A percentile compares a stretch with the other conserved stretches of the same genome.
These are phyloP conservation scores for Fonsecaea erecta DNA, from an alignment of 2,329 filamentous ascomycete genomes.

Conservation along the genomic window DNA sequence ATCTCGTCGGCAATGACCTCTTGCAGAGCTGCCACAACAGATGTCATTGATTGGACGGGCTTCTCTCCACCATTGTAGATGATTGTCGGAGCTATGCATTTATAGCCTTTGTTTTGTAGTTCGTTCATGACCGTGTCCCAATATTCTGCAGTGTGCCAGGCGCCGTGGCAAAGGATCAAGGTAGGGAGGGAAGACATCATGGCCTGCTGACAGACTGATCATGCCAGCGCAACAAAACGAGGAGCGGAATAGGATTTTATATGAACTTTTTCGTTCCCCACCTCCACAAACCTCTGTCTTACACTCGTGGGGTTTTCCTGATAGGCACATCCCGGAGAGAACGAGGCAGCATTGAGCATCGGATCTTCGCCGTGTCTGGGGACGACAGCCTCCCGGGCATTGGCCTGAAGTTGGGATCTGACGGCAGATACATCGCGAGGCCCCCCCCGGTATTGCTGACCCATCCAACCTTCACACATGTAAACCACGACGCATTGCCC, in stretches of 20 bases:
- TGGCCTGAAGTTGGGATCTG: neutral
- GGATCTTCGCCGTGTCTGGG: neutral
- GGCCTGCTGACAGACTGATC: neutral
- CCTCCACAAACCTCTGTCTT: neutral
- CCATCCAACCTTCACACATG: neutral
- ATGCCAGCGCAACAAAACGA: too few relatives aligned
- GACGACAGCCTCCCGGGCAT: neutral
- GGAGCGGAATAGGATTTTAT: neutral
- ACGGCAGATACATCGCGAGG: neutral
- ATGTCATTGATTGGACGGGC: constrained; percentile 13
- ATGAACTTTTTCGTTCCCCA: neutral
- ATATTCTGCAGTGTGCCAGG: constrained; percentile 25
- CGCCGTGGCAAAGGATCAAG: constrained; percentile 26
- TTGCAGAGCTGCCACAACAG: constrained; percentile 9
- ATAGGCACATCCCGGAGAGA: neutral
- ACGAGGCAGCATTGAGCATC: neutral
- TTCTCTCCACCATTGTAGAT: constrained; percentile 13
- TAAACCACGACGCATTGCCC: neutral
- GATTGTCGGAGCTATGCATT: constrained; percentile 16
- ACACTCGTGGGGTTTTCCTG: neutral
- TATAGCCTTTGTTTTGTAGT: constrained; percentile 14
- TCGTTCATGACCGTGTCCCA: constrained; percentile 13
- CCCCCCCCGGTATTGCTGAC: neutral
- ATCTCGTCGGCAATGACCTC: constrained; percentile 17
- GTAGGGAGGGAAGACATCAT: constrained; percentile 11